phyloP scores from a whole-genome alignment of 495 filamentous ascomycete species.

The Filosporella fistucella region DNA sequence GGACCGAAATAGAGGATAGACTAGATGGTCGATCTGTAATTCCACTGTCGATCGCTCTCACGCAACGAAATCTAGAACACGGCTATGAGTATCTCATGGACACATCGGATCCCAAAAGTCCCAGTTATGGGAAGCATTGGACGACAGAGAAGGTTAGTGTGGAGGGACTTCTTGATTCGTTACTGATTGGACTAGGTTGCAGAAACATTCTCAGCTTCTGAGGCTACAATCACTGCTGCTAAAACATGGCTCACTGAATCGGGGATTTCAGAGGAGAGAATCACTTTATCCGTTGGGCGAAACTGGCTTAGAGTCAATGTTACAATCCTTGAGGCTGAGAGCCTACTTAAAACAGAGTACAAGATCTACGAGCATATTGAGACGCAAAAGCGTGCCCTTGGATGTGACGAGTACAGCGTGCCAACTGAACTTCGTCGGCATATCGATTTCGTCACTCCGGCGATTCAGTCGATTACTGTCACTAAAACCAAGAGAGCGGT shows the following conservation, averaged over 20 bases:
- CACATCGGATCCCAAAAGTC: neutral
- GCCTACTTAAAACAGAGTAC: slow-evolving; percentile 53
- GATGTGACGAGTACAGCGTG: slow-evolving; percentile 18
- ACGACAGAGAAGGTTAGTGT: neutral
- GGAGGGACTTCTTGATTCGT: too few relatives aligned
- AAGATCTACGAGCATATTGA: slow-evolving; percentile 44
- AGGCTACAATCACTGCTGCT: slow-evolving; percentile 4
- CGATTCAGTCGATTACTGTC: slow-evolving; percentile 6
- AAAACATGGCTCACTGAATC: slow-evolving; percentile 12
- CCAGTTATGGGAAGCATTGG: slow-evolving; percentile 11
- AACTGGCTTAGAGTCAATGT: slow-evolving; percentile 34
- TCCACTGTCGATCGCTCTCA: slow-evolving; percentile 46
- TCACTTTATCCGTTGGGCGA: slow-evolving; percentile 2
- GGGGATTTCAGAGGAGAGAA: slow-evolving; percentile 8
- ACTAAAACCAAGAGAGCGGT: neutral
- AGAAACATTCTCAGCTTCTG: slow-evolving; percentile 12
- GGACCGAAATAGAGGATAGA: too few relatives aligned
- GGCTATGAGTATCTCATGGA: slow-evolving; percentile 37
- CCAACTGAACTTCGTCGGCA: slow-evolving; percentile 13
- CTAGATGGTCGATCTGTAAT: too few relatives aligned
- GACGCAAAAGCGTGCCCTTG: slow-evolving; percentile 30
- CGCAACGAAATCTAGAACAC: slow-evolving; percentile 42
- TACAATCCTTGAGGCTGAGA: slow-evolving; percentile 46
- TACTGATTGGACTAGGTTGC: slow-evolving; percentile 5
- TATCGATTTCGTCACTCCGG: slow-evolving; percentile 20